Evolutionary conservation across 192 early-diverging fungal genomes (phyloP).

Genomic region (Linnemannia exigua): DNA sequence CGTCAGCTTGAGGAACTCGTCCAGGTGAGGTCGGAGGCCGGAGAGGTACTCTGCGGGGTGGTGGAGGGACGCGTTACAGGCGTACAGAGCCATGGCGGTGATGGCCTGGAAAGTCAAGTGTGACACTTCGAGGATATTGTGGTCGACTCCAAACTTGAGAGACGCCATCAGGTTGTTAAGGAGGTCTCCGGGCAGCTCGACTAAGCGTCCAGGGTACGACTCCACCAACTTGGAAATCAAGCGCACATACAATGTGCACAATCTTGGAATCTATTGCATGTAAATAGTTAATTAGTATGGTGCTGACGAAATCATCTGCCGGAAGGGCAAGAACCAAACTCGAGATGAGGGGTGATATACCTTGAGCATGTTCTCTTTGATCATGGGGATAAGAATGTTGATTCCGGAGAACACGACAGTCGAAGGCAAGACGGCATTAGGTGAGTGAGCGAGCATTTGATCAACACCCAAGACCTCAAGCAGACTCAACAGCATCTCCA

Average conservation of each 20-base stretch:
- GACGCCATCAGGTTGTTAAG: constrained; percentile 70
- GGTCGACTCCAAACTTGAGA: constrained; percentile 73
- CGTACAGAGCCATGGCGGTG: constrained; percentile 68
- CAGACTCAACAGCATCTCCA: constrained; percentile 62
- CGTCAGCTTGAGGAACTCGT: constrained; percentile 65
- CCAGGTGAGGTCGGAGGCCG: constrained; percentile 49
- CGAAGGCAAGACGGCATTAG: constrained; percentile 58
- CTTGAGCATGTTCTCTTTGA: constrained; percentile 79
- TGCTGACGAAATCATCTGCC: neutral
- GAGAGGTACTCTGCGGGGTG: constrained; percentile 32
- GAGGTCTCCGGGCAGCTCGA: constrained; percentile 60
- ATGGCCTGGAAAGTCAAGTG: constrained; percentile 74
- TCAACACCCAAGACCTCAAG: constrained; percentile 41
- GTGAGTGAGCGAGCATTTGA: constrained; percentile 45
- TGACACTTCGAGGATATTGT: constrained; percentile 72
- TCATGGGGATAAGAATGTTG: constrained; percentile 77
- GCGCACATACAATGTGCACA: constrained; percentile 77
- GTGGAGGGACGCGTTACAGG: constrained; percentile 60
- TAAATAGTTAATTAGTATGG: constrained; percentile 4
- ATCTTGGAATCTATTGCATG: constrained; percentile 64
- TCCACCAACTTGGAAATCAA: constrained; percentile 74
- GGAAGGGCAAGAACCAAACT: neutral
- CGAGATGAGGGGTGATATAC: constrained; percentile 32
- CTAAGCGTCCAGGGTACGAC: constrained; percentile 74
- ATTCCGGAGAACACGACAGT: constrained; percentile 81